These are phyloP conservation scores for Paramecium sexaurelia DNA, from an alignment of 73 alveolate genomes.

Conservation along the genomic window DNA sequence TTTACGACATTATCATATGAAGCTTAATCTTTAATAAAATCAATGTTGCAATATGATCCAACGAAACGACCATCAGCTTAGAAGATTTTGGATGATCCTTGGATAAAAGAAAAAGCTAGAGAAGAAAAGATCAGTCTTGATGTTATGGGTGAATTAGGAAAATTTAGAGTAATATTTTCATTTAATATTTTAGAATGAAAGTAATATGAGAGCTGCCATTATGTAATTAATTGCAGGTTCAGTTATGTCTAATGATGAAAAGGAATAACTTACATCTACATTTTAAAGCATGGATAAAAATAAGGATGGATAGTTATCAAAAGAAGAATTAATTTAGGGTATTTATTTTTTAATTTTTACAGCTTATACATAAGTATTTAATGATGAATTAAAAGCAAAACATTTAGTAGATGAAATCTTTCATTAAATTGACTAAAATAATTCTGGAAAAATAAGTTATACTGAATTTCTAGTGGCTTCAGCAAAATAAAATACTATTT, in stretches of 20 bases:
- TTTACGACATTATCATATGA: background rate
- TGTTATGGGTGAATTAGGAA: conserved; percentile 13
- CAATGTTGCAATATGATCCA: conserved; percentile 45
- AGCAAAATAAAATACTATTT: background rate
- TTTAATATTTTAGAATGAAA: background rate
- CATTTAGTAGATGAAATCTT: conserved; percentile 44
- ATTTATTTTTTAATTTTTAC: background rate
- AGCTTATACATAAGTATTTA: conserved; percentile 6
- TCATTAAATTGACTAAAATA: conserved; percentile 33
- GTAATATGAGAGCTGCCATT: conserved; percentile 47
- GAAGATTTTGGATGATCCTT: conserved; percentile 50
- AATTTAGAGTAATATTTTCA: background rate
- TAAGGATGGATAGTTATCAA: conserved; percentile 52
- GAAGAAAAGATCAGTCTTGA: conserved; percentile 17
- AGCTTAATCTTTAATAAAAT: conserved; percentile 48
- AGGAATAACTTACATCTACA: background rate
- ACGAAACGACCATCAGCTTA: conserved; percentile 48
- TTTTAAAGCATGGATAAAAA: conserved; percentile 65
- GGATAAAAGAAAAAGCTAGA: conserved; percentile 54
- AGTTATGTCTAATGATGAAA: conserved; percentile 56
- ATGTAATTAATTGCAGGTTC: conserved; percentile 42
- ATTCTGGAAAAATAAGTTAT: conserved; percentile 59
- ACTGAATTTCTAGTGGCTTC: conserved; percentile 40
- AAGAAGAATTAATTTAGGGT: conserved; percentile 62
- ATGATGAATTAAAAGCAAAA: conserved; percentile 47